A percentile compares a stretch with the other conserved stretches of the same genome.
Conservation (phyloP, 805 yeast species). For the Limtongia smithiae region DNA sequence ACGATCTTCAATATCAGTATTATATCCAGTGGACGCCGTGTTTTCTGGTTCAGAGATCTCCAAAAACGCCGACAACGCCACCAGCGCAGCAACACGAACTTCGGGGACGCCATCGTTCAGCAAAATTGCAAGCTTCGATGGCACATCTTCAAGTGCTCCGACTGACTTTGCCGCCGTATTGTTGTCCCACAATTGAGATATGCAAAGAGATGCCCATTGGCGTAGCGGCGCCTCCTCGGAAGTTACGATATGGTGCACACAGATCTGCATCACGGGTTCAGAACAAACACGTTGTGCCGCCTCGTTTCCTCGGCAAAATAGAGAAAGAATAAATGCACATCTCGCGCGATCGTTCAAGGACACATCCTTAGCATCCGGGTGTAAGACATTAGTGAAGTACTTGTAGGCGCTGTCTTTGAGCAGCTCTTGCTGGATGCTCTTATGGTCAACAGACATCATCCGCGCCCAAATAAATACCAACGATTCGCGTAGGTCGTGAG, state of each 20-base stretch:
- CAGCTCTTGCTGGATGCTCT: constrained; percentile 85
- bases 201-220: constrained; percentile 84
- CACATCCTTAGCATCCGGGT: constrained; percentile 36
- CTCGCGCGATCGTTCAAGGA: constrained; percentile 80
- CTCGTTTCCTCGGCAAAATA: constrained; percentile 76
- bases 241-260: constrained; percentile 60
- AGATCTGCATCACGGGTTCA: constrained; percentile 61
- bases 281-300: constrained; percentile 79
- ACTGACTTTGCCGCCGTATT: constrained; percentile 73
- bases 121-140: constrained; percentile 53
- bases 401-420: constrained; percentile 86
- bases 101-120: constrained; percentile 92
- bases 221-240: constrained; percentile 82
- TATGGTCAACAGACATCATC: constrained; percentile 91
- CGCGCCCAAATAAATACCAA: constrained; percentile 96
- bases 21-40: constrained; percentile 19
- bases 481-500: constrained; percentile 91
- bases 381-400: constrained; percentile 78
- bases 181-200: constrained; percentile 71
- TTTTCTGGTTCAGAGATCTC: constrained; percentile 39
- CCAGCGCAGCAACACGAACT: constrained; percentile 78
- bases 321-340: constrained; percentile 85
- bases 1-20: constrained; percentile 41
- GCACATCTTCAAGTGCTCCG: constrained; percentile 59
- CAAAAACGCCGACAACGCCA: constrained; percentile 67